Base-by-base conservation (phyloP, 306 rosid genomes). In the Begonia loranthoides region DNA sequence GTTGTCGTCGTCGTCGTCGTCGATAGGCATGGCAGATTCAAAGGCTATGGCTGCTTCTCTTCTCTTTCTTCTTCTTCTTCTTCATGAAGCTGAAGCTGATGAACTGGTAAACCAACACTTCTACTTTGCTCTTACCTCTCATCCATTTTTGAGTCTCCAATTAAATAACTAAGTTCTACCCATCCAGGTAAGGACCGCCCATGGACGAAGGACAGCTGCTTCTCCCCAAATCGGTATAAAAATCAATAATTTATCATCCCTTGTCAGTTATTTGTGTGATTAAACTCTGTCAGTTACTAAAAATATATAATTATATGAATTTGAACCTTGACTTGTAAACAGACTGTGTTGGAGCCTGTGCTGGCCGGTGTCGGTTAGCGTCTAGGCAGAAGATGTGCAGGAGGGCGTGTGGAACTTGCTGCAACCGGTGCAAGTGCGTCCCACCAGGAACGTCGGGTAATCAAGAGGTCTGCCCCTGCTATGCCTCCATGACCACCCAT, bases 381-480 rank as follows among this genome's bases (percentile, higher is more conserved):
- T 86, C 93, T 3, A 65, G 93, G 56, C 81, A 54, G 6, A 8
- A 39, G 13, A 54, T 70, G 15, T 79, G 95, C 70, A 70, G 73
- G 36, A 69, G 86, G 58, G 86, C 86, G 1, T 82, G 95, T 11
- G 86, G 83, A 19, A 82, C 86, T 2, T 87, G 93, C 68, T 82
- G 95, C 41, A 9, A 7, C 1, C 71, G 89, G 1, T 87, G 93
- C 68, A 60, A 59, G 55, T 82, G 95, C 19, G 95, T 87, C 15
- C 87, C 95, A 1, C 87, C 93, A 1, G 95, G 87, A 17, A 79
- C 87, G 13, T 38, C 78, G 13, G 83, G 84, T 8, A 68, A 80
- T 82, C 80, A 72, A 40, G 72, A 82, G 13, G 39, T 33, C 5
- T 82, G 95, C 53, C 82, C 89, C 12, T 87, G 93, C 73, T 87